Base-by-base conservation (phyloP, 1,284 basidiomycete species). In the Boletellus deceptivus region DNA sequence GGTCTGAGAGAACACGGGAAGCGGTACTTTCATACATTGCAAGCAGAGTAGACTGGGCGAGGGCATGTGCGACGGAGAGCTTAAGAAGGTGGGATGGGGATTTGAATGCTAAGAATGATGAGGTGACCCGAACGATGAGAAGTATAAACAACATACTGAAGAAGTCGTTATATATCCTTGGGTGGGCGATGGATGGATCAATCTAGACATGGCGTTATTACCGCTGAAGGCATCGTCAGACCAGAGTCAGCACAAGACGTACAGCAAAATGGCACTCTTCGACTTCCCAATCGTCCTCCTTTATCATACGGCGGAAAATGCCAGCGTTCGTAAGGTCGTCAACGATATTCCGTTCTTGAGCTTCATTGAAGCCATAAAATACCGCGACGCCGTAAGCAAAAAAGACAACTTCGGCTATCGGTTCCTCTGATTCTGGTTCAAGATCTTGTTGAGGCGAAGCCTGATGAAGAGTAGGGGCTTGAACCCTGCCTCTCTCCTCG, bases 21-120 rank as follows among this genome's bases (percentile, higher is more conserved):
- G 94, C 87, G 48, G 80, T 82, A 9, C 89, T 80, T 70, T 98
- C 94, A 66, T 93, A 97, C 58, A 88, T 88, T 8, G 88, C 89
- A 6, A 98, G 81, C 43, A 97, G 86, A 0, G 94, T 97, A 7
- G 91, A 94, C 70, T 98, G 94, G 0, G 94, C 95, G 35, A 98
- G 82, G 1, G 94, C 95, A 58, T 98, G 95, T 0, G 95, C 85
- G 47, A 98, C 84, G 22, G 91, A 93, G n/a, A 98, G 78, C 65
- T 89, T 91, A 34, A 91, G 82, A 31, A 92, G 79, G 61, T 93
- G 91, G 0, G 91, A 93, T 40, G 84, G 85, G 0, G 89, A 87
- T 77, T 96, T 92, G 71, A 96, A 86, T 14, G 93, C 91, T 92
- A 58, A 10, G 43, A 16, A 34, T 14, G 25, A 41, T 59, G 18